A percentile compares a stretch with the other conserved stretches of the same genome.
Evolutionary conservation across 306 rosid species (phyloP).

Genomic region (Datisca glomerata): DNA sequence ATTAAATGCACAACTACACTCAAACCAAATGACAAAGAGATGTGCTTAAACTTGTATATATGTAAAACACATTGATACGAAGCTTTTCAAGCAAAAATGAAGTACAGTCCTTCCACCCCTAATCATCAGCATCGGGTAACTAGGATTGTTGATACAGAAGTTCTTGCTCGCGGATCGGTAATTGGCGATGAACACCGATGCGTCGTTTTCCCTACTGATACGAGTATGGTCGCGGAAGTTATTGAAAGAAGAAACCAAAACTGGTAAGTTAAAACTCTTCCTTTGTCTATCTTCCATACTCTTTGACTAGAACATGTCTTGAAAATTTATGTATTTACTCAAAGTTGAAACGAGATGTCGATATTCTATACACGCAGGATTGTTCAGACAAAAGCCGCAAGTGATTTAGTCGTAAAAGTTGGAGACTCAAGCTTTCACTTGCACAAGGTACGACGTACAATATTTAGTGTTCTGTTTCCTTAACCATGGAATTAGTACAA

Average conservation of each 20-base stretch:
- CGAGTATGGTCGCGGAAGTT: conserved; percentile 36
- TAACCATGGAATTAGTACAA: not conserved
- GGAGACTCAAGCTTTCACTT: conserved; percentile 63
- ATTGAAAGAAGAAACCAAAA: conserved; percentile 39
- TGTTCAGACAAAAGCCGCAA: conserved; percentile 28
- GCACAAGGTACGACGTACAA: conserved; percentile 49
- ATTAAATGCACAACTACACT: too few relatives aligned
- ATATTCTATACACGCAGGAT: conserved; percentile 32
- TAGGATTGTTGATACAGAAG: conserved; percentile 19
- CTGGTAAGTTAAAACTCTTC: conserved; percentile 42
- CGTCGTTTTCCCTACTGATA: conserved; percentile 26
- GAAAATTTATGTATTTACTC: not conserved
- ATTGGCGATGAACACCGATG: conserved; percentile 26
- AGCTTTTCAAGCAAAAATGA: conserved; percentile 14
- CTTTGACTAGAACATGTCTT: not conserved
- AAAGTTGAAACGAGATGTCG: not conserved
- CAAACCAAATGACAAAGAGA: too few relatives aligned
- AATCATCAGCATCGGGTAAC: conserved; percentile 21
- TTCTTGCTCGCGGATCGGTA: conserved; percentile 10
- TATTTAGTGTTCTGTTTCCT: not conserved
- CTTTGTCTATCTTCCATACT: not conserved
- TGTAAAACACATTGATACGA: conserved; percentile 3
- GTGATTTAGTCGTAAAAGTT: conserved; percentile 49
- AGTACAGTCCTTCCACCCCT: conserved; percentile 9
- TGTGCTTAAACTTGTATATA: too few relatives aligned